phyloP scores from a whole-genome alignment of 2,329 filamentous ascomycete genomes.

The Pseudopithomyces maydicus region DNA sequence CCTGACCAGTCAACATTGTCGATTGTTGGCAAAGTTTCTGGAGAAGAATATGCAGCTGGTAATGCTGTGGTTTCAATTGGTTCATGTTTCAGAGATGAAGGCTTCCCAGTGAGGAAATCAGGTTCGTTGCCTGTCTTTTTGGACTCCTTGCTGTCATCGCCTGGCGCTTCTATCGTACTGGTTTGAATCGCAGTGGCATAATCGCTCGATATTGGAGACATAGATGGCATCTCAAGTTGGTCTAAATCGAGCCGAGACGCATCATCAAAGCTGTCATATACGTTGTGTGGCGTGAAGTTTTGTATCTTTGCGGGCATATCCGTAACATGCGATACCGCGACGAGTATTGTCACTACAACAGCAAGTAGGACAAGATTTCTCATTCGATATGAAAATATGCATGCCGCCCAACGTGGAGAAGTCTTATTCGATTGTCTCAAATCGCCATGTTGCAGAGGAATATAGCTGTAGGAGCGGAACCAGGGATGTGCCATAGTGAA shows the following conservation, averaged over 20 bases:
- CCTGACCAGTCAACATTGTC: constrained; percentile 18
- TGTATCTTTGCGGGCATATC: not conserved
- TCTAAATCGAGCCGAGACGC: not conserved
- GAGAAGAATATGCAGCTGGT: no score
- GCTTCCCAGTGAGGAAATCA: not conserved
- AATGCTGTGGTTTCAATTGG: not conserved
- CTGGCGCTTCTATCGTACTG: no score
- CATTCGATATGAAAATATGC: not conserved
- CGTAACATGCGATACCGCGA: not conserved
- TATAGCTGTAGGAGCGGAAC: not conserved
- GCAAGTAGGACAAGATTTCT: not conserved
- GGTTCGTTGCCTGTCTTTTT: not conserved
- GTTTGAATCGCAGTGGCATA: not conserved
- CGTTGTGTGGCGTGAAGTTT: not conserved
- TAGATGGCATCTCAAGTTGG: not conserved
- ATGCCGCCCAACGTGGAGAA: not conserved
- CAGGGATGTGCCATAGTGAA: not conserved
- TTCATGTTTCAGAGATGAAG: not conserved
- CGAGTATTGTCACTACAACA: not conserved
- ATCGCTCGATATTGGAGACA: not conserved
- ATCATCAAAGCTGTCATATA: not conserved
- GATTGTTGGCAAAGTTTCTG: no score
- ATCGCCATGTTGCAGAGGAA: not conserved
- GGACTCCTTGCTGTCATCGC: not conserved
- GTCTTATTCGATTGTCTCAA: not conserved